Percentiles rank a stretch among this genome's conserved stretches.
Evolutionary conservation across 148 eudicot species (phyloP).

Genomic region (Rhododendron ferrugineum): DNA sequence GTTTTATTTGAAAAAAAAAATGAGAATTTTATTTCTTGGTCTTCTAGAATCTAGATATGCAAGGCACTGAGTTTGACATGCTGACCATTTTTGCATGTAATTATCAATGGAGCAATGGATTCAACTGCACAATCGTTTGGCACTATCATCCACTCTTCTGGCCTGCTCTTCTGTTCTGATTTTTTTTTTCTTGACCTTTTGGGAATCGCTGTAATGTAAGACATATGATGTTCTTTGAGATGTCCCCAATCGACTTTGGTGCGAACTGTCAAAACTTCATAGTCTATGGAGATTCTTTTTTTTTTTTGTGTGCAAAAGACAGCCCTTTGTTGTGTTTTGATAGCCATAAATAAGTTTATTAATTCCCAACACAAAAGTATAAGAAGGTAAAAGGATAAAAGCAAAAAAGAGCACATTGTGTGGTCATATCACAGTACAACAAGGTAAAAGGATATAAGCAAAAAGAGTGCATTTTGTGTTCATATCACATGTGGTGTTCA

Average conservation of each 20-base stretch:
- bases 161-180: background rate
- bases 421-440: background rate
- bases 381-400: background rate
- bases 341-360: background rate
- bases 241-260: background rate
- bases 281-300: background rate
- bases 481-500: background rate
- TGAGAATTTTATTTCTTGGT: background rate
- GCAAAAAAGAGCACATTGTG: too few relatives aligned
- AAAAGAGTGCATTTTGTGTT: background rate
- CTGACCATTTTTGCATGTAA: background rate
- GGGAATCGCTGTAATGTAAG: background rate
- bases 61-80: background rate
- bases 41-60: background rate
- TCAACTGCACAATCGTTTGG: background rate
- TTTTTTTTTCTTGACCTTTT: background rate
- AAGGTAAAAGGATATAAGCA: background rate
- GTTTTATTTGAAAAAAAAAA: background rate
- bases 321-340: background rate
- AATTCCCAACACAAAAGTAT: background rate
- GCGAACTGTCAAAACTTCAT: background rate
- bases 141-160: background rate
- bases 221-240: background rate
- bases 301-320: background rate
- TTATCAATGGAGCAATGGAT: background rate